These are phyloP conservation scores for Rhizophagus clarus DNA, from an alignment of 192 early-diverging fungal genomes.

Conservation along the genomic window DNA sequence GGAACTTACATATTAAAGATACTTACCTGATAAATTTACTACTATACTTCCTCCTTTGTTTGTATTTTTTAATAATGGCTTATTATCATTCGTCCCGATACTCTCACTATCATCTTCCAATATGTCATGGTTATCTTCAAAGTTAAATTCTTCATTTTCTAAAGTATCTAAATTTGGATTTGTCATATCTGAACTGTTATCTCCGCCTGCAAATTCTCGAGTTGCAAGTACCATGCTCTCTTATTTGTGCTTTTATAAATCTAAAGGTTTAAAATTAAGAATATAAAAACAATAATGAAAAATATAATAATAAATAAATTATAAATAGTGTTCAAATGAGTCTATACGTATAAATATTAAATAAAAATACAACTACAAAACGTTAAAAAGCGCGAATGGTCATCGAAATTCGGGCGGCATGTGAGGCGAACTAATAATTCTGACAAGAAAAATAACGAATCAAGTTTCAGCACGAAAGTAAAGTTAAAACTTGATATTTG, in stretches of 20 bases:
- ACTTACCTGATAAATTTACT: neutral
- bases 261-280: neutral
- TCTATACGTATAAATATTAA: neutral
- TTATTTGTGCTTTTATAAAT: neutral
- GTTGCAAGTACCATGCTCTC: neutral
- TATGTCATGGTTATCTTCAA: neutral
- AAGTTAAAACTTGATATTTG: neutral
- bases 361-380: neutral
- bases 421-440: slow-evolving; percentile 5
- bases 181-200: neutral
- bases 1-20: neutral
- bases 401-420: slow-evolving; percentile 23
- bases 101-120: neutral
- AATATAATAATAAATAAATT: neutral
- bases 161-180: neutral
- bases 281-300: neutral
- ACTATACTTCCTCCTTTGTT: neutral
- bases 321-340: no score
- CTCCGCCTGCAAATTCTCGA: neutral
- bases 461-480: neutral
- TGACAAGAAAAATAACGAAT: neutral
- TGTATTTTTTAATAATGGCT: neutral
- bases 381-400: neutral
- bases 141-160: neutral
- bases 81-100: neutral